Base-by-base conservation (phyloP, 2,329 filamentous ascomycete genomes). In the Hirsutella rhossiliensis region DNA sequence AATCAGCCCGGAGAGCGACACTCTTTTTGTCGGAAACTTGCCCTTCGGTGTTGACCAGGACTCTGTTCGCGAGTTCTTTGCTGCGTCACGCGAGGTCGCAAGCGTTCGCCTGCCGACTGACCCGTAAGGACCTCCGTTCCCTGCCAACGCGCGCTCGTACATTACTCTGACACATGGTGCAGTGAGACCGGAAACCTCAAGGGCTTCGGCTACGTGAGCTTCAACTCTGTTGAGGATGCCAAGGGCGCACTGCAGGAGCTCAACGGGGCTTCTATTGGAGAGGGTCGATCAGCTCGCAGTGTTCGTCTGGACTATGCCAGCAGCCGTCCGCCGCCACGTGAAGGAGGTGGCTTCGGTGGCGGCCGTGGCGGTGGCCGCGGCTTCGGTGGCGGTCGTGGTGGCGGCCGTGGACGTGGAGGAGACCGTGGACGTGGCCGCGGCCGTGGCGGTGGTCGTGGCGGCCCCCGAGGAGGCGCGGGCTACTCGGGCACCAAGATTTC, bases 201-300 rank as follows among this genome's bases (percentile, higher is more conserved):
- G 81, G 89, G 89, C 46, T 95, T 94, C 65, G 89, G 87, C 44
- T 96, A 96, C 62, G 82, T 95, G 50, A 82, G 82, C 59, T 95
- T 90, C 73, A 69, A 71, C 54, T 84, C 83, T 17, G 64, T 92
- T 49, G 87, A 94, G 27, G 88, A 95, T 56, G 87, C 89, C 56
- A 85, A 83, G 68, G 67, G 71, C 55, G 89, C 81, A 20, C 78
- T 87, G 54, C 73, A 82, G 55, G 68, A 72, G 45, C 74, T 86
- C 62, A 81, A 85, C 54, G 87, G 87, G 51, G 71, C 72, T 45
- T 64, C 74, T 47, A 72, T 79, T 49, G 75, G 76, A 42, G 62
- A 68, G 52, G 80, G 86, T 47, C 75, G 92, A 55, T 75, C 71
- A 51, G 79, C 84, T 45, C 87, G 89, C 55, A 64, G 76, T 43